Evolutionary conservation across 202 grass and related monocot species (phyloP).

Genomic region (Brachypodium distachyon): DNA sequence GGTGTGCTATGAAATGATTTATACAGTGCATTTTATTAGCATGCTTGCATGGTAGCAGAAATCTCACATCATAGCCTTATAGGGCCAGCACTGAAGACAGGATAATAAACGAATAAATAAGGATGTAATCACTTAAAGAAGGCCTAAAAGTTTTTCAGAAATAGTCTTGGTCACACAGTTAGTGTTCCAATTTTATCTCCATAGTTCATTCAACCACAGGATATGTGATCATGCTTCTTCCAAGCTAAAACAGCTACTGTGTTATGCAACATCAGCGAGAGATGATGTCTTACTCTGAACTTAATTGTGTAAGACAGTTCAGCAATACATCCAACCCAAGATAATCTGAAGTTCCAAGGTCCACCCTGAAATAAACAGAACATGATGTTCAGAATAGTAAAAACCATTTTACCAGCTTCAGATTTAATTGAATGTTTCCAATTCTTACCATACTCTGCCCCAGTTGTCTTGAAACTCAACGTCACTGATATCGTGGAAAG

Average conservation of each 20-base stretch:
- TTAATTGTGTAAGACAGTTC: conserved; percentile 77
- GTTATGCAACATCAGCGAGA: neutral
- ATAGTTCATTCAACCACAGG: neutral
- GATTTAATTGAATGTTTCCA: neutral
- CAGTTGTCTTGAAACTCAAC: conserved; percentile 89
- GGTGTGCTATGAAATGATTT: neutral
- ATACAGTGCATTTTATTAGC: too few species aligned
- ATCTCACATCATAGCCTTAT: too few species aligned
- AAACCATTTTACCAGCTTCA: neutral
- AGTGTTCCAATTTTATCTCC: neutral
- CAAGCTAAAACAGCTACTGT: neutral
- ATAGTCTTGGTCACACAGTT: neutral
- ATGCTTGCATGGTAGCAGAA: neutral
- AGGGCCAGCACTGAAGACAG: neutral
- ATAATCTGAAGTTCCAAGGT: conserved; percentile 87
- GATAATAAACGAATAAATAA: neutral
- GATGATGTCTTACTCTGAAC: conserved; percentile 72
- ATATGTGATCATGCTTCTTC: neutral
- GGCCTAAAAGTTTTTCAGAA: neutral
- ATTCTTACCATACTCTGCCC: conserved; percentile 74
- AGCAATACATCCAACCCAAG: conserved; percentile 86
- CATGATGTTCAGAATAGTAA: neutral
- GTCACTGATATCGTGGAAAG: conserved; percentile 92
- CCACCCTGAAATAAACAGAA: conserved; percentile 53
- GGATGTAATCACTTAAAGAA: neutral